Evolutionary conservation across 2,329 filamentous ascomycete genomes (phyloP), one percentile per base, ranked within the genome.

Genomic region (Aureobasidium sp.): DNA sequence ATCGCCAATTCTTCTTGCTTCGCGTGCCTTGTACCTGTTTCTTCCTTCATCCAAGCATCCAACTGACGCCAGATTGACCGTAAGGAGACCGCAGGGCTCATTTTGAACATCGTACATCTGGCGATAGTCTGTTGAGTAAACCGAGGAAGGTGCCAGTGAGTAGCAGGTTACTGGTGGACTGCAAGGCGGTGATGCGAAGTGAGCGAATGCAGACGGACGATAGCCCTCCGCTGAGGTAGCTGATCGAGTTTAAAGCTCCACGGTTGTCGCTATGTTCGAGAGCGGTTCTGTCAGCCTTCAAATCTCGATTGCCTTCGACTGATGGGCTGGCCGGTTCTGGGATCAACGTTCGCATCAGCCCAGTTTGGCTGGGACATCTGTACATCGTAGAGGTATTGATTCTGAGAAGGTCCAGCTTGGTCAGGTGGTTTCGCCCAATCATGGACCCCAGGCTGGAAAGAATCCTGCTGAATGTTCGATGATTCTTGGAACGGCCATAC

Each of bases 401-500:
- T 34, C 20, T 48, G 43, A 4, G 55, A 36, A 5, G 41, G 39
- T 26, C 53, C 53, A 17, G 26, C 41, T 34, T 46, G 53, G n/a
- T 8, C 17, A 10, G 46, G 39, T 44, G 53, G 27, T 26, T 36
- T 44, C 20, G n/a, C n/a, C 53, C 53, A 57, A 13, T 57, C 53
- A 2, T 34, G 53, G 9, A 26, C 7, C 5, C 34, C 26, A 17
- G 53, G 17, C 26, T 47, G 41, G 10, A 20, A 59, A 13, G 55
- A 37, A 10, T 37, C 41, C 26, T 46, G 55, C 20, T 39, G 55
- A 12, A 46, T 6, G 8, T 59, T 32, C 17, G 55, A 15, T 20
- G 43, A 36, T 32, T 47, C 32, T 15, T 59, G 55, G 29, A 59
- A 59, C 32, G 43, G 55, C 55, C 55, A 59, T 32, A 47, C 24